Conservation (phyloP, 345 rosid genomes). For the Angophora floribunda region DNA sequence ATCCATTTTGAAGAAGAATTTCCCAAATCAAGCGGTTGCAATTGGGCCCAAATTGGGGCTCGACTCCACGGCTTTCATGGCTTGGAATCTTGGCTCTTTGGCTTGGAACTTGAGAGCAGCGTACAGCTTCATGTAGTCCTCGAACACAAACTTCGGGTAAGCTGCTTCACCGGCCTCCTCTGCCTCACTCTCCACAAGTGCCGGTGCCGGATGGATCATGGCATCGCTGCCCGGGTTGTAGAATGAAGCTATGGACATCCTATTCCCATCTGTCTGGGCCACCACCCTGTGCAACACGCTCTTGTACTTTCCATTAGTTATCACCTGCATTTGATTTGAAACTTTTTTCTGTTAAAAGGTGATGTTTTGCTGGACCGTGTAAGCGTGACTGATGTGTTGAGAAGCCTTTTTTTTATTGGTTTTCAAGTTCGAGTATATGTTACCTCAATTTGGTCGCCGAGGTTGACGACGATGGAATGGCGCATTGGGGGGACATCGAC, state of each 20-base stretch:
- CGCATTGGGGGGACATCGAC: conserved; percentile 88
- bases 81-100: conserved; percentile 92
- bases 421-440: background rate
- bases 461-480: conserved; percentile 88
- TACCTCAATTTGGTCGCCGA: conserved; percentile 96
- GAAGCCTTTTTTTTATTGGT: too few species aligned
- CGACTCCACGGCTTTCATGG: conserved; percentile 53
- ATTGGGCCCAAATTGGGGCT: conserved; percentile 16
- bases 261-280: conserved; percentile 59
- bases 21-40: conserved; percentile 6
- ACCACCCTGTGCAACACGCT: conserved; percentile 86
- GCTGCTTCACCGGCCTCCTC: conserved; percentile 14
- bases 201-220: conserved; percentile 69
- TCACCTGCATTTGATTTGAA: conserved; percentile 31
- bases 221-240: conserved; percentile 91
- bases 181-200: conserved; percentile 42
- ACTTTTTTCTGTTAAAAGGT: too few species aligned
- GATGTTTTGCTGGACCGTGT: too few species aligned
- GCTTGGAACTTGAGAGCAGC: conserved; percentile 71
- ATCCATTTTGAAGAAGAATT: background rate
- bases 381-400: background rate
- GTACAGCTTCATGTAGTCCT: conserved; percentile 89
- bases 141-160: conserved; percentile 78
- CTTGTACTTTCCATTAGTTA: conserved; percentile 89
- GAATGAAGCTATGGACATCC: conserved; percentile 93